phyloP scores from a whole-genome alignment of 331 rosid genomes.

The Telfairia occidentalis region DNA sequence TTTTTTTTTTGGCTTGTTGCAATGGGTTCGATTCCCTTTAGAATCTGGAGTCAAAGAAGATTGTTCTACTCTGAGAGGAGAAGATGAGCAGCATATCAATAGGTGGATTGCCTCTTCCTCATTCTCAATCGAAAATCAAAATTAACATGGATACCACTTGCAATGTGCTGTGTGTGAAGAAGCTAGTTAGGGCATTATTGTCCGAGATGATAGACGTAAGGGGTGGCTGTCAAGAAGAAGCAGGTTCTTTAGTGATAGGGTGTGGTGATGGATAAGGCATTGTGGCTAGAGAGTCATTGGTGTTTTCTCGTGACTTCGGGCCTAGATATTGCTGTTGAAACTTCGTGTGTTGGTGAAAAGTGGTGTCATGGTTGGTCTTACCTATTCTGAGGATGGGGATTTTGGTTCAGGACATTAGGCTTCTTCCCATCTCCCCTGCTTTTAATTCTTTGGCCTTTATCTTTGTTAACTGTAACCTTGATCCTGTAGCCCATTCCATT shows the following conservation, averaged over 20 bases:
- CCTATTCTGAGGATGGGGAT: not conserved
- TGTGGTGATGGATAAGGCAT: not conserved
- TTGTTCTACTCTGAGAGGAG: not conserved
- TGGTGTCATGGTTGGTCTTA: not conserved
- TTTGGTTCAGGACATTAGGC: not conserved
- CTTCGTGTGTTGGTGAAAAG: not conserved
- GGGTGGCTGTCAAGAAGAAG: not conserved
- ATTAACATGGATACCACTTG: not conserved
- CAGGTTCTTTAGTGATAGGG: not conserved
- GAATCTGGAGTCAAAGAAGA: not conserved
- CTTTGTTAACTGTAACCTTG: not conserved
- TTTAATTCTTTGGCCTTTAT: not conserved
- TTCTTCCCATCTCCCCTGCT: not conserved
- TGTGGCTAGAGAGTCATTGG: not conserved
- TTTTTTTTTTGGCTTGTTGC: too few species aligned
- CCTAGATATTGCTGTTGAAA: not conserved
- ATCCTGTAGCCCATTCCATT: not conserved
- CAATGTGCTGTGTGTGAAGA: not conserved
- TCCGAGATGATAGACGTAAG: not conserved
- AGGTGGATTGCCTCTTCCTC: not conserved
- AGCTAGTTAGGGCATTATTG: not conserved
- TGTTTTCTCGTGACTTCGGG: not conserved
- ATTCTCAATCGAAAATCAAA: not conserved
- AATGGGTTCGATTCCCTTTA: not conserved
- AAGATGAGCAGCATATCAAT: not conserved